Percentiles rank a stretch among this genome's conserved stretches.
These are phyloP conservation scores for Colletotrichum viniferum DNA, from an alignment of 2,329 filamentous ascomycete species.

Conservation along the genomic window DNA sequence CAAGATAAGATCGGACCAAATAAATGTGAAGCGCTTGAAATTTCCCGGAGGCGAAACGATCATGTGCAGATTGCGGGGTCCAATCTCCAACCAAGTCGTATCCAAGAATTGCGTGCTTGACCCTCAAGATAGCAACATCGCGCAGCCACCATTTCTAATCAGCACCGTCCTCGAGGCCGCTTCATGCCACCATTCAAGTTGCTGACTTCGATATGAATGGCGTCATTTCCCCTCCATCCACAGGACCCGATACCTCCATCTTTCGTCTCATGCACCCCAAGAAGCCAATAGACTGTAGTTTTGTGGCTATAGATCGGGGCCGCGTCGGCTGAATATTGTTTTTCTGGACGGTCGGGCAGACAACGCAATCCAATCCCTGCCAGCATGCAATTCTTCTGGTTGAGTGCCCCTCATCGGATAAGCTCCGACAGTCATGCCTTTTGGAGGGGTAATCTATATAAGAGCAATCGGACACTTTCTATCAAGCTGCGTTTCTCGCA, in stretches of 20 bases:
- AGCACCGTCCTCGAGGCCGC: neutral
- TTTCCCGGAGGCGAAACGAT: neutral
- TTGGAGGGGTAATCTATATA: conserved; percentile 14
- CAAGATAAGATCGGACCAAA: neutral
- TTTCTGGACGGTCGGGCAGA: neutral
- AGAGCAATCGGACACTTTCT: neutral
- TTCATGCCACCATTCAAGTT: neutral
- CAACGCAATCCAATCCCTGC: conserved; percentile 56
- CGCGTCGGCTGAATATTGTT: neutral
- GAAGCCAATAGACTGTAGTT: neutral
- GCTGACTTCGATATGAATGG: neutral
- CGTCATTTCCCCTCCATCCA: conserved; percentile 9
- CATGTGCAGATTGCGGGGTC: conserved; percentile 11
- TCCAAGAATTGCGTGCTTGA: conserved; percentile 15
- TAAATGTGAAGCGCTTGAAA: neutral
- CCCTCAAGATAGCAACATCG: conserved; percentile 17
- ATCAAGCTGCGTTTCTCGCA: no score
- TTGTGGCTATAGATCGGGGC: neutral
- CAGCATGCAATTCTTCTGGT: conserved; percentile 34
- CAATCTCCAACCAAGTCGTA: neutral
- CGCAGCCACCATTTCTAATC: conserved; percentile 12
- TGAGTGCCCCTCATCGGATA: conserved; percentile 8
- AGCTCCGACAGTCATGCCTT: neutral
- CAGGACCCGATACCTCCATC: neutral
- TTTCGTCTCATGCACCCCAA: neutral